phyloP scores from a whole-genome alignment of 176 grass and related monocot species.

The Tuctoria greenei region DNA sequence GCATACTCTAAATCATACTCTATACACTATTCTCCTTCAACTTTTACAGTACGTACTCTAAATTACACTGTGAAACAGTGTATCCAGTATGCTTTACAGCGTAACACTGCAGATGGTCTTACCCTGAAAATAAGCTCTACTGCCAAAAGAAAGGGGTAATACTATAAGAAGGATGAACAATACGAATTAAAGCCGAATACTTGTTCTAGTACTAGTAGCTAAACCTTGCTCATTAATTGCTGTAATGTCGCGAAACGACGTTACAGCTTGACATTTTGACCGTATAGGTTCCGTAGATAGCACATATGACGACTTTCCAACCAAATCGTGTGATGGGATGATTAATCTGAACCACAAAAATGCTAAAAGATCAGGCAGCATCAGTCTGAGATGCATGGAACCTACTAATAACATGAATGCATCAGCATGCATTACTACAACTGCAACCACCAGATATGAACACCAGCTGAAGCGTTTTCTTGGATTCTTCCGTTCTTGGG shows the following conservation, averaged over 20 bases:
- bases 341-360: background rate
- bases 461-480: background rate
- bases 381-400: background rate
- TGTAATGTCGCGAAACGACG: too few species aligned
- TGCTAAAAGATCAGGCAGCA: background rate
- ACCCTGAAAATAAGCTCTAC: background rate
- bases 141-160: background rate
- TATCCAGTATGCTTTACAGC: too few species aligned
- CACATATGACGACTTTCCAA: background rate
- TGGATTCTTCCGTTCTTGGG: slow-evolving; percentile 20
- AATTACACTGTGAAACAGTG: too few species aligned
- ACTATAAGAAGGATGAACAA: background rate
- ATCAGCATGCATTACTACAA: background rate
- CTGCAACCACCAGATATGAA: background rate
- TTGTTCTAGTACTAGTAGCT: background rate
- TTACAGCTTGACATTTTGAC: background rate
- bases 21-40: too few species aligned
- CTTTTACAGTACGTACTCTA: too few species aligned
- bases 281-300: background rate
- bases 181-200: background rate
- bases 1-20: too few species aligned
- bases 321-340: background rate
- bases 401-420: background rate
- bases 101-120: too few species aligned
- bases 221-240: too few species aligned